Evolutionary conservation across 1,284 basidiomycete genomes (phyloP).

Genomic region (Gomphus bonarii): DNA sequence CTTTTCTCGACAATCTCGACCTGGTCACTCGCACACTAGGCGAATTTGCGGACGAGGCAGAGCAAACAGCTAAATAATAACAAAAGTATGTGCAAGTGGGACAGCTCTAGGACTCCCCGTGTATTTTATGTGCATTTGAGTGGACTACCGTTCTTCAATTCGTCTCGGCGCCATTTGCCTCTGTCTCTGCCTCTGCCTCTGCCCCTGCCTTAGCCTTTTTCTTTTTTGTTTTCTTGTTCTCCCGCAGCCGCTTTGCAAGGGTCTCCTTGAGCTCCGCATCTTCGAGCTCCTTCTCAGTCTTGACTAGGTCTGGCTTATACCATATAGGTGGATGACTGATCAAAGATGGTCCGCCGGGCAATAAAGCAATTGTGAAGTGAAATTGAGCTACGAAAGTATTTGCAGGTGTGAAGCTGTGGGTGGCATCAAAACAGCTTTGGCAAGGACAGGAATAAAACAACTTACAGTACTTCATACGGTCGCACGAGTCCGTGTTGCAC

Average conservation of each 20-base stretch:
- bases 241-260: slow-evolving; percentile 72
- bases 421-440: slow-evolving; percentile 10
- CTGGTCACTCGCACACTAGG: slow-evolving; percentile 74
- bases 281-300: slow-evolving; percentile 82
- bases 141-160: not conserved
- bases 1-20: slow-evolving; percentile 81
- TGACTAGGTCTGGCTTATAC: slow-evolving; percentile 88
- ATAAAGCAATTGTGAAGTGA: slow-evolving; percentile 91
- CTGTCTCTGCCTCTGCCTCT: slow-evolving; percentile 30
- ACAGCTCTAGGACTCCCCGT: not conserved
- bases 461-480: slow-evolving; percentile 83
- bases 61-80: slow-evolving; percentile 5
- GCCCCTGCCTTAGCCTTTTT: slow-evolving; percentile 53
- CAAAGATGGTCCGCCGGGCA: slow-evolving; percentile 75
- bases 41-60: slow-evolving; percentile 59
- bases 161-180: slow-evolving; percentile 14
- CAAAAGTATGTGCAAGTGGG: slow-evolving; percentile 10
- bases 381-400: slow-evolving; percentile 83
- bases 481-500: slow-evolving; percentile 87
- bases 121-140: not conserved
- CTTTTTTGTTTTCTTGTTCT: slow-evolving; percentile 89
- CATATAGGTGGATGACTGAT: slow-evolving; percentile 83
- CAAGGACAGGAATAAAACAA: slow-evolving; percentile 15
- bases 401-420: slow-evolving; percentile 63
- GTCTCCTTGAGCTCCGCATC: slow-evolving; percentile 78